These are phyloP conservation scores for Aureobasidium lini DNA, from an alignment of 2,329 filamentous ascomycete species.

Conservation along the genomic window DNA sequence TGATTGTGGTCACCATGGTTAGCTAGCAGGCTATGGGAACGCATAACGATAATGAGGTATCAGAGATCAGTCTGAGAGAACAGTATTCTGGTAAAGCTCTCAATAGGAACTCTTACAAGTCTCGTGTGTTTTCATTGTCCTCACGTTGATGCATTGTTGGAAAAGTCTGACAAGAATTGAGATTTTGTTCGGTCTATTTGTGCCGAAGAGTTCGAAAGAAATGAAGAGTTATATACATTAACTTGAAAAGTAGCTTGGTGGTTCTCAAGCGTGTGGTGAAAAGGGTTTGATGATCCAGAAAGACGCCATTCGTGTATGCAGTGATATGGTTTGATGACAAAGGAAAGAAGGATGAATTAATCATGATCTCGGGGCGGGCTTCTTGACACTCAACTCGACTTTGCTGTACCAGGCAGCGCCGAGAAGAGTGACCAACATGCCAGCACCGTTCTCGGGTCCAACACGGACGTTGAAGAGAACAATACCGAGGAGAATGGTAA, in stretches of 20 bases:
- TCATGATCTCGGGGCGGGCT: conserved; percentile 7
- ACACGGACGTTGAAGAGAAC: conserved; percentile 30
- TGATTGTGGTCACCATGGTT: no score
- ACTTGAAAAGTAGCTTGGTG: neutral
- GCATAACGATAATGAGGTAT: no score
- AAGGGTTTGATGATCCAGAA: neutral
- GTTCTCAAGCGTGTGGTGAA: neutral
- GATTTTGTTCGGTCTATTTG: no score
- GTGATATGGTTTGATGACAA: neutral
- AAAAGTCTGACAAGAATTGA: no score
- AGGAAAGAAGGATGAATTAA: neutral
- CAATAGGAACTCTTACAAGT: no score
- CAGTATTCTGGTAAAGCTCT: no score
- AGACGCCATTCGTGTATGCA: conserved; percentile 1
- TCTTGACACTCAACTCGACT: conserved; percentile 47
- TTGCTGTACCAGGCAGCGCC: conserved; percentile 53
- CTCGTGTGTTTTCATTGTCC: no score
- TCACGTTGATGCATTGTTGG: no score
- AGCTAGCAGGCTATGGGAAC: no score
- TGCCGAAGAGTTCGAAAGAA: neutral
- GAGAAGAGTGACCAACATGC: conserved; percentile 46
- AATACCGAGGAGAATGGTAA: conserved; percentile 32
- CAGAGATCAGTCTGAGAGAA: no score
- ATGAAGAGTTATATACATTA: conserved; percentile 4
- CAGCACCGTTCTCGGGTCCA: conserved; percentile 43